These are phyloP conservation scores for Verbena officinalis DNA, from an alignment of 257 asterid species.

Conservation along the genomic window DNA sequence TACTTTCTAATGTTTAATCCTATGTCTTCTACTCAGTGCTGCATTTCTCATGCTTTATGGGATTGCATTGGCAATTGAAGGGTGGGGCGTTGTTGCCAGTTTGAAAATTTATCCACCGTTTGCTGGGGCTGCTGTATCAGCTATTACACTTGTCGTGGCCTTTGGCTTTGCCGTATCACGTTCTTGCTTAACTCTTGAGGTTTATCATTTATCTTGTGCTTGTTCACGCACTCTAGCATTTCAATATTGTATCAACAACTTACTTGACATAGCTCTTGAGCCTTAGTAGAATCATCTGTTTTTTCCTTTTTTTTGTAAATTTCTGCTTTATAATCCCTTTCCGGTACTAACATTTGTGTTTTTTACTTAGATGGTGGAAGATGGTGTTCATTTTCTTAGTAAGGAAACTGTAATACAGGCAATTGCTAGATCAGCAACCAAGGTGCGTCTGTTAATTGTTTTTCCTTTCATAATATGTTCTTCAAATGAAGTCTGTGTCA, in stretches of 20 bases:
- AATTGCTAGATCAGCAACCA: constrained; percentile 94
- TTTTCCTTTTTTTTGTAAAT: background rate
- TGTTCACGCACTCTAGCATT: constrained; percentile 11
- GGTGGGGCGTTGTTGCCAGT: constrained; percentile 99
- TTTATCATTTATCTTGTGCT: constrained; percentile 35
- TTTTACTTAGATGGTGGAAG: constrained; percentile 87
- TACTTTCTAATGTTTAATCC: constrained; percentile 18
- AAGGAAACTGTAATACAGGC: constrained; percentile 96
- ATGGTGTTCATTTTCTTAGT: constrained; percentile 95
- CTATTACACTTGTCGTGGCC: constrained; percentile 94
- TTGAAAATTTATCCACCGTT: constrained; percentile 96
- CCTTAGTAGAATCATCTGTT: constrained; percentile 1
- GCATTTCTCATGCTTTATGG: constrained; percentile 98
- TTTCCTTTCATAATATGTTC: background rate
- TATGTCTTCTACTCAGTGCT: constrained; percentile 54
- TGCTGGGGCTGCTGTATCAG: constrained; percentile 99
- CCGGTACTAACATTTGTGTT: constrained; percentile 21
- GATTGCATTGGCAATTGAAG: constrained; percentile 93
- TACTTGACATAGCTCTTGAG: background rate
- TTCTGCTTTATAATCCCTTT: constrained; percentile 11
- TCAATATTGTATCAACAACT: background rate
- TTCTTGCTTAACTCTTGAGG: constrained; percentile 98
- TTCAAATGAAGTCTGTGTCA: constrained; percentile 13
- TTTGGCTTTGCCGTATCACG: constrained; percentile 99
- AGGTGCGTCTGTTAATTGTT: constrained; percentile 51